These are phyloP conservation scores for Trametes hirsuta DNA, from an alignment of 1,284 basidiomycete species.

Conservation along the genomic window DNA sequence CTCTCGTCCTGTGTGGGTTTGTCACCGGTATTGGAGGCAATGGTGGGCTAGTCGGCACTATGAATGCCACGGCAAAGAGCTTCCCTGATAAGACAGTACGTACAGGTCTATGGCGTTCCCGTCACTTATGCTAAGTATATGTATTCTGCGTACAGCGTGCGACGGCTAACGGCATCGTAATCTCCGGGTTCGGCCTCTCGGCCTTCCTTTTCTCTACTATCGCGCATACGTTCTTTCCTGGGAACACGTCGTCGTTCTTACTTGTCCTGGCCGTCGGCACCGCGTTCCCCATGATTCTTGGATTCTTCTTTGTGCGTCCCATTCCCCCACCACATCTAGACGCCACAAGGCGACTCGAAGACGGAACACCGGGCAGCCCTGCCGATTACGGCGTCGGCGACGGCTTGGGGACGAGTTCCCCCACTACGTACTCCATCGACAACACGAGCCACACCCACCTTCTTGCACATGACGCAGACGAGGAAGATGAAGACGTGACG, in stretches of 20 bases:
- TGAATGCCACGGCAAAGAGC: slow-evolving; percentile 70
- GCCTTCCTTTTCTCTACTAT: slow-evolving; percentile 80
- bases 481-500: slow-evolving; percentile 21
- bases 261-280: slow-evolving; percentile 74
- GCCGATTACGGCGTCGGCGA: slow-evolving; percentile 28
- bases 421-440: slow-evolving; percentile 31
- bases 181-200: slow-evolving; percentile 84
- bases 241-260: slow-evolving; percentile 72
- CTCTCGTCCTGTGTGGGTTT: slow-evolving; percentile 53
- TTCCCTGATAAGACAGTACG: slow-evolving; percentile 57
- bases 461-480: slow-evolving; percentile 28
- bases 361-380: slow-evolving; percentile 13
- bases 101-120: slow-evolving; percentile 5
- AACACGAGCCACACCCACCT: slow-evolving; percentile 35
- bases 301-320: slow-evolving; percentile 62
- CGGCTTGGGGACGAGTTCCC: slow-evolving; percentile 19
- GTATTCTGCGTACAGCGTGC: slow-evolving; percentile 52
- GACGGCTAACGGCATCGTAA: slow-evolving; percentile 71
- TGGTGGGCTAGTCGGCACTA: slow-evolving; percentile 54
- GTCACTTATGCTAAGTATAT: not conserved
- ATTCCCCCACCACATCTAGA: slow-evolving; percentile 50
- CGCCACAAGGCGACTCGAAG: slow-evolving; percentile 21
- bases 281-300: slow-evolving; percentile 68
- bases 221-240: slow-evolving; percentile 67
- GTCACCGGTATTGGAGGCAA: slow-evolving; percentile 68